Conservation (phyloP, 192 early-diverging fungal genomes). For the Coemansia sp. region DNA sequence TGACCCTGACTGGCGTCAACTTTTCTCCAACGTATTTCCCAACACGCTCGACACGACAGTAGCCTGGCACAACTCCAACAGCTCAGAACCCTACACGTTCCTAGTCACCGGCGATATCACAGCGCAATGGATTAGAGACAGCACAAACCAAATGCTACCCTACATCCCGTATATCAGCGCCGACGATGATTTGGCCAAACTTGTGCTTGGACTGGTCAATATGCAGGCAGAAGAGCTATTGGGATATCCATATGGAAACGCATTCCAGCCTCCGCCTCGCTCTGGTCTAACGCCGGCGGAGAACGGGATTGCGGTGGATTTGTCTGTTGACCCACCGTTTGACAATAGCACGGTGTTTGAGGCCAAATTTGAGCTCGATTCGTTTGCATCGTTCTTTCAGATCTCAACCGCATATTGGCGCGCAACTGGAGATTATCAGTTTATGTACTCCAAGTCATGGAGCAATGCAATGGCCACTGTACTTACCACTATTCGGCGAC, state of each 20-base stretch:
- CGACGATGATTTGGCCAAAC: conserved; percentile 44
- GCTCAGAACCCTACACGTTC: conserved; percentile 57
- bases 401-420: conserved; percentile 57
- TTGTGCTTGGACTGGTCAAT: conserved; percentile 58
- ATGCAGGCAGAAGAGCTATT: conserved; percentile 56
- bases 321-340: conserved; percentile 22
- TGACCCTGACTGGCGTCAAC: conserved; percentile 55
- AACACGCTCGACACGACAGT: conserved; percentile 75
- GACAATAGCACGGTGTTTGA: conserved; percentile 46
- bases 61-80: conserved; percentile 50
- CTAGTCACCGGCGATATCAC: conserved; percentile 70
- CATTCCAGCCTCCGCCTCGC: conserved; percentile 58
- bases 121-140: conserved; percentile 76
- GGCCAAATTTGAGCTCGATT: conserved; percentile 72
- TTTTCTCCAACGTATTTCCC: conserved; percentile 65
- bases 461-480: conserved; percentile 47
- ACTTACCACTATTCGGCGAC: conserved; percentile 37
- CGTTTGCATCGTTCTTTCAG: conserved; percentile 63
- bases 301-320: conserved; percentile 30
- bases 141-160: conserved; percentile 65
- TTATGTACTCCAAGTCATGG: conserved; percentile 49
- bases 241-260: conserved; percentile 62
- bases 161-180: conserved; percentile 49
- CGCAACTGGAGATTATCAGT: conserved; percentile 47
- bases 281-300: conserved; percentile 29